Conservation (phyloP, 2,329 filamentous ascomycete species). For the Colletotrichum sp. region DNA sequence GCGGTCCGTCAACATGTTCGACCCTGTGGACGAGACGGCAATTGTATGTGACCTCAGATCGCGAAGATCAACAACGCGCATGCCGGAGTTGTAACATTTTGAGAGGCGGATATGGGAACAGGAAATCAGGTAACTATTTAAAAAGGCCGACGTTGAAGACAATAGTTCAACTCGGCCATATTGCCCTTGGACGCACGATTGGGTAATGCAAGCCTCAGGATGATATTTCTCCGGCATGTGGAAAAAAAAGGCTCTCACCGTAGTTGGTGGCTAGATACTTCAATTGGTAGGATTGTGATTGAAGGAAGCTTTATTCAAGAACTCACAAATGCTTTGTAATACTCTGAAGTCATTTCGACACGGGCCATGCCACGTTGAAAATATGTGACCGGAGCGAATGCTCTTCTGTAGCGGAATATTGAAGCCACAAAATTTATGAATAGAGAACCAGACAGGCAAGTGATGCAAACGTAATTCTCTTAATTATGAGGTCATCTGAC, state of each 20-base stretch:
- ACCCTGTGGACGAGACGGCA: not conserved
- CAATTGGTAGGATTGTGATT: not conserved
- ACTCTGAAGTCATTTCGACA: not conserved
- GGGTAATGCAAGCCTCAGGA: not conserved
- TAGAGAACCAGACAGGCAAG: not conserved
- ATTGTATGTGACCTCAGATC: not conserved
- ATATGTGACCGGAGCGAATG: too few species aligned
- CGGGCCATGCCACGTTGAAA: too few species aligned
- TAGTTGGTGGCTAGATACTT: not conserved
- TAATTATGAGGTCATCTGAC: not conserved
- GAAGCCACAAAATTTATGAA: not conserved
- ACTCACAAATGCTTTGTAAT: not conserved
- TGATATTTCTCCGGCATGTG: not conserved
- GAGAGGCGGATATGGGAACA: not conserved
- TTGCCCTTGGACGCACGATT: not conserved
- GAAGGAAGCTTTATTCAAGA: rapidly evolving
- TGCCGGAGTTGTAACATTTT: too few species aligned
- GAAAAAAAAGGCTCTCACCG: not conserved
- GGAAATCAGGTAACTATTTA: rapidly evolving
- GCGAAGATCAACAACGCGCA: not conserved
- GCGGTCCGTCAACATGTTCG: not conserved
- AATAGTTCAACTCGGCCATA: too few species aligned
- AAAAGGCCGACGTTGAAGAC: not conserved
- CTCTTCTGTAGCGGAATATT: not conserved
- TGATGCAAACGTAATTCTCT: not conserved